phyloP scores from a whole-genome alignment of 805 yeast species.

The Kazachstania psychrophila region DNA sequence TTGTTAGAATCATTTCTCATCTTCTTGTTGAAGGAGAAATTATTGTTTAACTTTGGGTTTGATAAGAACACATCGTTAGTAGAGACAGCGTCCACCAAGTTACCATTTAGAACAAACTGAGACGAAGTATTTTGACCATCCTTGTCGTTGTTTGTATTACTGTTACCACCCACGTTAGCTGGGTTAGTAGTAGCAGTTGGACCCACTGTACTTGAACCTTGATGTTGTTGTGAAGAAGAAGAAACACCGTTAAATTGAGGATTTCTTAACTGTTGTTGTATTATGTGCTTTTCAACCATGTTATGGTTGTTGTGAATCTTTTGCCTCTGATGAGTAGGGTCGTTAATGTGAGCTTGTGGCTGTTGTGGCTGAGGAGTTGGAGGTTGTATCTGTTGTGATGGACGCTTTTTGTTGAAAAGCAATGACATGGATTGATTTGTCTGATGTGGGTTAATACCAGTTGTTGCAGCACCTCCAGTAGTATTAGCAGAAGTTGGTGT shows the following conservation, averaged over 20 bases:
- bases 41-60: constrained; percentile 8
- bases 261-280: constrained; percentile 6
- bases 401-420: not conserved
- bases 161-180: not conserved
- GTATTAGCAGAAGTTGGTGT: constrained; percentile 35
- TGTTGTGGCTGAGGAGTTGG: not conserved
- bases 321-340: no score
- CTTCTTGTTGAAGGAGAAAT: constrained; percentile 2
- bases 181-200: not conserved
- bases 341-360: not conserved
- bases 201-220: not conserved
- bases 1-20: constrained; percentile 41
- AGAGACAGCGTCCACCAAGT: constrained; percentile 75
- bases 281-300: constrained; percentile 3
- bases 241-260: constrained; percentile 1
- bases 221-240: no score
- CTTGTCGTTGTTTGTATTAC: not conserved
- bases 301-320: not conserved
- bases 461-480: not conserved
- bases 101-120: constrained; percentile 4
- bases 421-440: not conserved
- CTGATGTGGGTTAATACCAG: not conserved
- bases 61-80: constrained; percentile 81
- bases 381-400: not conserved
- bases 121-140: no score